Evolutionary conservation across 179 eudicot genomes (phyloP).

Genomic region (Actinidia polygama): DNA sequence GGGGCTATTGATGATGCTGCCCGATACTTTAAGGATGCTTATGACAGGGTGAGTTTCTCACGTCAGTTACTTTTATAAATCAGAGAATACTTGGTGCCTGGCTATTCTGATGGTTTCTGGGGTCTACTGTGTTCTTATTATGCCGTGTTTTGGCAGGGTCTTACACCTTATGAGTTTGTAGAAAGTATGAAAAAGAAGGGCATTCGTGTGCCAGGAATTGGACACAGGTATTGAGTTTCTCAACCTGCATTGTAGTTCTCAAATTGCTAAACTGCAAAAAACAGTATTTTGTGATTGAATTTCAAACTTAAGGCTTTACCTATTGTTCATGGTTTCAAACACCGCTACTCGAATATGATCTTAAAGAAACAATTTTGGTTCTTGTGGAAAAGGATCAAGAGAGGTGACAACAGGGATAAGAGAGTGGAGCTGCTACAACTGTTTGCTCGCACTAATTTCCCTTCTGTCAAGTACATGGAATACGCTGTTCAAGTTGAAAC

Average conservation of each 20-base stretch:
- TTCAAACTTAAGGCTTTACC: not conserved
- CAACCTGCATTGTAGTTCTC: not conserved
- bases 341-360: not conserved
- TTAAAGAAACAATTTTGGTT: constrained; percentile 17
- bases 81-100: constrained; percentile 3
- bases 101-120: not conserved
- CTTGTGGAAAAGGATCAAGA: constrained; percentile 74
- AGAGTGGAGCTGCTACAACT: constrained; percentile 91
- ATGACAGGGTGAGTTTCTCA: constrained; percentile 68
- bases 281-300: not conserved
- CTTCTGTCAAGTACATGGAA: constrained; percentile 97
- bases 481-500: constrained; percentile 95
- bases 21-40: constrained; percentile 97
- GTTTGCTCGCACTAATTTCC: constrained; percentile 87
- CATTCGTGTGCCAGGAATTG: constrained; percentile 98
- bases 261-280: not conserved
- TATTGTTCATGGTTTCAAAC: not conserved
- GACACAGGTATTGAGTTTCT: constrained; percentile 74
- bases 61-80: not conserved
- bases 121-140: constrained; percentile 15
- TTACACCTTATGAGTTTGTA: constrained; percentile 91
- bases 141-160: constrained; percentile 54
- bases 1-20: constrained; percentile 99
- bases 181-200: constrained; percentile 99
- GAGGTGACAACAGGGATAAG: constrained; percentile 98